These are phyloP conservation scores for Mycena indigotica DNA, from an alignment of 768 basidiomycete genomes.

Conservation along the genomic window DNA sequence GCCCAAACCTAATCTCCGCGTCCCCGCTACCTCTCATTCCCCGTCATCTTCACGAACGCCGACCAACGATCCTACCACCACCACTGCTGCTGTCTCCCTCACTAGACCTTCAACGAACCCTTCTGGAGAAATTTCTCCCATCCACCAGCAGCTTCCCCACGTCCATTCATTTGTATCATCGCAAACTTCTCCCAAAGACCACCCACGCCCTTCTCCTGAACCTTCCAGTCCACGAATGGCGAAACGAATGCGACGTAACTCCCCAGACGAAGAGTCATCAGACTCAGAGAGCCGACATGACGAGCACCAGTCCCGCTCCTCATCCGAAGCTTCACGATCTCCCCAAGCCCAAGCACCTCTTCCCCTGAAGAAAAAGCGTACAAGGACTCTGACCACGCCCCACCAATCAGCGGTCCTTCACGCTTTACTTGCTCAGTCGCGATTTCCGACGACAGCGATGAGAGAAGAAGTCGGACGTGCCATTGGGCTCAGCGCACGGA, in stretches of 20 bases:
- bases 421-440: constrained; percentile 86
- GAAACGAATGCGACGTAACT: constrained; percentile 44
- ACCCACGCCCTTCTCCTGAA: constrained; percentile 31
- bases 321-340: neutral
- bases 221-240: constrained; percentile 38
- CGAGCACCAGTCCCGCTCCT: constrained; percentile 31
- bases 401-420: constrained; percentile 89
- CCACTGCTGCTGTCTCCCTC: constrained; percentile 27
- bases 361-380: constrained; percentile 79
- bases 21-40: constrained; percentile 38
- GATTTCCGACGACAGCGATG: constrained; percentile 85
- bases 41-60: constrained; percentile 46
- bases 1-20: constrained; percentile 44
- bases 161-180: constrained; percentile 34
- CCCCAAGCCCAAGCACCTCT: neutral
- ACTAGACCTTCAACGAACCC: constrained; percentile 17
- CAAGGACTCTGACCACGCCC: constrained; percentile 81
- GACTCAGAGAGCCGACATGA: constrained; percentile 59
- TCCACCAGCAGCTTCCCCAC: constrained; percentile 26
- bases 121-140: constrained; percentile 31
- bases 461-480: constrained; percentile 85
- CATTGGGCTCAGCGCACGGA: constrained; percentile 86
- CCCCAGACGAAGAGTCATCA: constrained; percentile 41
- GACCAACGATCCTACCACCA: constrained; percentile 40
- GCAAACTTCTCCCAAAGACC: constrained; percentile 26